A percentile compares a stretch with the other conserved stretches of the same genome.
phyloP scores from a whole-genome alignment of 2,329 filamentous ascomycete genomes.

The Fusarium nanum region DNA sequence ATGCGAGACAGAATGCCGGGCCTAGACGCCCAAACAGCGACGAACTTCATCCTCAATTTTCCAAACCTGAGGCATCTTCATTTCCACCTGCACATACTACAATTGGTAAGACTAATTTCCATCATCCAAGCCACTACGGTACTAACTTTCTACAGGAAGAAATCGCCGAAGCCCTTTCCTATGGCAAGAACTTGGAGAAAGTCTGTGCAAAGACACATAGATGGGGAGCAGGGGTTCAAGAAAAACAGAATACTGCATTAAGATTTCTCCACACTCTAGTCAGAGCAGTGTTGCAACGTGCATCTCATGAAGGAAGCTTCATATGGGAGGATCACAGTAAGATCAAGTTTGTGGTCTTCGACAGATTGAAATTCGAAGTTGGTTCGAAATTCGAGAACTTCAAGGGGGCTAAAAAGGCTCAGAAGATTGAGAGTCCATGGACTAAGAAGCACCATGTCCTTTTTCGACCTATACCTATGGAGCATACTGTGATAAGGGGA shows the following conservation, averaged over 20 bases:
- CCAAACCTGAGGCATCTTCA: slow-evolving; percentile 16
- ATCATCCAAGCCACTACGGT: neutral
- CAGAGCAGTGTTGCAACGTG: neutral
- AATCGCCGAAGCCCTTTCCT: slow-evolving; percentile 17
- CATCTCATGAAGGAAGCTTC: neutral
- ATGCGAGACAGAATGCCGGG: slow-evolving; percentile 12
- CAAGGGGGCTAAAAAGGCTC: slow-evolving; percentile 4
- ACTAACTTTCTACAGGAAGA: neutral
- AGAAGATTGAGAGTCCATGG: slow-evolving; percentile 6
- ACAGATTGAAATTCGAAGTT: slow-evolving; percentile 4
- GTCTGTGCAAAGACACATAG: neutral
- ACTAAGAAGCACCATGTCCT: neutral
- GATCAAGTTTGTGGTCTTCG: slow-evolving; percentile 1
- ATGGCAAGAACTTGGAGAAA: slow-evolving; percentile 3
- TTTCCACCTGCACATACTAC: slow-evolving; percentile 9
- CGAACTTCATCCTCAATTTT: slow-evolving; percentile 17
- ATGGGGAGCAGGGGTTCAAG: neutral
- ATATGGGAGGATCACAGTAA: slow-evolving; percentile 34
- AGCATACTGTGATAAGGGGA: neutral
- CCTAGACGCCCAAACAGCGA: slow-evolving; percentile 16
- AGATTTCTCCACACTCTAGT: neutral
- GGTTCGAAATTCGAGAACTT: slow-evolving; percentile 17
- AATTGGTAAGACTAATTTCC: slow-evolving; percentile 6
- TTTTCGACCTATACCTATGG: neutral
- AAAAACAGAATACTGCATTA: neutral